Evolutionary conservation across 2,329 filamentous ascomycete genomes (phyloP).

Genomic region (Penicillium sp.): DNA sequence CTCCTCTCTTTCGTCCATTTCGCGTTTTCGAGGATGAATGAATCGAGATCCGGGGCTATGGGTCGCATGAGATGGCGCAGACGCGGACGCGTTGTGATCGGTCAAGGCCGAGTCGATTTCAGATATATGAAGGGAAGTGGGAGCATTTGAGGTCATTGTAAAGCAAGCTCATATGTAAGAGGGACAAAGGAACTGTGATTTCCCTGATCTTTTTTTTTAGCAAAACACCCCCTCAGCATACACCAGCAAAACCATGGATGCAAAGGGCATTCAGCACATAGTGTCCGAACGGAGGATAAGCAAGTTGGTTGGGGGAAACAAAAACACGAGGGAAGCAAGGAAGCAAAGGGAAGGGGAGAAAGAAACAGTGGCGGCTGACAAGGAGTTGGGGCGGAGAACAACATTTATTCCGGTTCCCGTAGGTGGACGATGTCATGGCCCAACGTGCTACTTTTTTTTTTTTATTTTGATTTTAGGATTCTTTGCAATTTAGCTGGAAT

Average conservation of each 20-base stretch:
- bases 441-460: constrained; percentile 1
- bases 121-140: constrained; percentile 1
- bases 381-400: constrained; percentile 32
- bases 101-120: constrained; percentile 10
- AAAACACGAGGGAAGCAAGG: constrained; percentile 17
- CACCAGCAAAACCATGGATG: constrained; percentile 23
- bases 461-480: not conserved
- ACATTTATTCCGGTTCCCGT: constrained; percentile 22
- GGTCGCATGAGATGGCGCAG: constrained; percentile 7
- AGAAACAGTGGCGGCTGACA: constrained; percentile 31
- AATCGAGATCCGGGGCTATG: constrained; percentile 15
- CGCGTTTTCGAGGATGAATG: constrained; percentile 19
- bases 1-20: constrained; percentile 31
- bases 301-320: not conserved
- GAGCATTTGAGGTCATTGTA: constrained; percentile 16
- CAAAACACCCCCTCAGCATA: constrained; percentile 23
- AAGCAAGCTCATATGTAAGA: constrained; percentile 13
- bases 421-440: constrained; percentile 11
- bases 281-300: not conserved
- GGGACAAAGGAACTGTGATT: constrained; percentile 4
- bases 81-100: constrained; percentile 18
- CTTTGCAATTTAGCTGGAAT: not conserved
- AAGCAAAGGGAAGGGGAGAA: constrained; percentile 19
- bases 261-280: constrained; percentile 20
- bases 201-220: constrained; percentile 8